Evolutionary conservation across 2,329 filamentous ascomycete genomes (phyloP), one percentile per base, ranked within the genome.

Genomic region (Verticillium alfalfae): DNA sequence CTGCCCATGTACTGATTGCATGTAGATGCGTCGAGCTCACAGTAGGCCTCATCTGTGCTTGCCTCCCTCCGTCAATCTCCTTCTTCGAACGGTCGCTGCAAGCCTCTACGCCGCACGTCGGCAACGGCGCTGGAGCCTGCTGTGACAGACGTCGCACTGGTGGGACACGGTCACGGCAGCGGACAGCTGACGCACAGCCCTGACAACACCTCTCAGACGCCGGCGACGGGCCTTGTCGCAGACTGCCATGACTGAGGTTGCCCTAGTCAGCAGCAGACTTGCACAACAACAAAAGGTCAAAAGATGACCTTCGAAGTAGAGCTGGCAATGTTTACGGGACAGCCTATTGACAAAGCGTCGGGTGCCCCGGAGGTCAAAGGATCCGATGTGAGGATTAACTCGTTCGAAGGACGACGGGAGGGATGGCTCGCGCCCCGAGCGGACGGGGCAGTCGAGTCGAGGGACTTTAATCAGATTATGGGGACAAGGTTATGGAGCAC

Each of bases 21-120:
- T 13, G 13, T 16, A 66, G 65, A 9, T 61, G 58, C 36, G 60
- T 66, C 12, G 65, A 67, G 41, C 63, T 67, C n/a, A 62, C 65
- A 9, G 65, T 67, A 16, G 65, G 65, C 15, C 26, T 67, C 3
- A 59, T 67, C 4, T 67, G 65, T 31, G 64, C 65, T 2, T 66
- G 64, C 36, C 56, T 67, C 3, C 65, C 2, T 63, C 65, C 2
- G 59, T 59, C 22, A 66, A 67, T n/a, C 62, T 67, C 13, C 61
- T 67, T 67, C 10, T 62, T 52, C 52, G 61, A 67, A 54, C 54
- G n/a, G n/a, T n/a, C n/a, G n/a, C n/a, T n/a, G n/a, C n/a, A n/a
- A n/a, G n/a, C n/a, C n/a, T n/a, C n/a, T n/a, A n/a, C n/a, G n/a
- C n/a, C n/a, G n/a, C n/a, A n/a, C n/a, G n/a, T n/a, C n/a, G n/a